Evolutionary conservation across 208 protist species (phyloP).

Genomic region (Leishmania turanica): DNA sequence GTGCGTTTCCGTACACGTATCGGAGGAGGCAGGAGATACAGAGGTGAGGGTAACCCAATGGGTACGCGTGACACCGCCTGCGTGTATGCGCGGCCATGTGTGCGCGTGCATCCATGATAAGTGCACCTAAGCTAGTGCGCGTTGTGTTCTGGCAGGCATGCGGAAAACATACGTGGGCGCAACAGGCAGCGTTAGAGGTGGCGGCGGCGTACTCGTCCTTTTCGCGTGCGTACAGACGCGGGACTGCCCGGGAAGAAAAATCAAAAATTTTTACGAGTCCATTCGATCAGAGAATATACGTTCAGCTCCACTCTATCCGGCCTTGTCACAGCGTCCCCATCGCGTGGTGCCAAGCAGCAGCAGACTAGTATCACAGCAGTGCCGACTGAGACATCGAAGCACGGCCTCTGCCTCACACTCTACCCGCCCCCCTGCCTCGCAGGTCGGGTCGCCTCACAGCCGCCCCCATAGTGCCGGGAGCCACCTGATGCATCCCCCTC

Average conservation of each 20-base stretch:
- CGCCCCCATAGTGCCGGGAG: background rate
- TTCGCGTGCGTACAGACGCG: background rate
- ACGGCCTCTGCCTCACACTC: background rate
- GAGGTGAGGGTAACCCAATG: too few species aligned
- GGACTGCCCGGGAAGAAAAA: background rate
- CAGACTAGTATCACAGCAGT: background rate
- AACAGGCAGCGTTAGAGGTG: too few species aligned
- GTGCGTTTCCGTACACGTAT: background rate
- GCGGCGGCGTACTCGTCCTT: too few species aligned
- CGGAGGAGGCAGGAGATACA: background rate
- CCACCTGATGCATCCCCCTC: too few species aligned
- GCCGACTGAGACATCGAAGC: background rate
- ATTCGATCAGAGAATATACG: background rate
- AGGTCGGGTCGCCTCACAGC: background rate
- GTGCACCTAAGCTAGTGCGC: background rate
- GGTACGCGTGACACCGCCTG: background rate
- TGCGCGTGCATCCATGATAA: too few species aligned
- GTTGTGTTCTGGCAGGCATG: too few species aligned
- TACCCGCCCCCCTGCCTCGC: background rate
- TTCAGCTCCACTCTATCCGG: background rate
- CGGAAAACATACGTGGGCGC: too few species aligned
- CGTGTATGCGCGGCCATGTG: background rate
- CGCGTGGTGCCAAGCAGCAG: background rate
- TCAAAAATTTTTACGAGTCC: background rate
- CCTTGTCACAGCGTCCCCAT: background rate